These are phyloP conservation scores for Stromatinia cepivora DNA, from an alignment of 2,329 filamentous ascomycete species.

Conservation along the genomic window DNA sequence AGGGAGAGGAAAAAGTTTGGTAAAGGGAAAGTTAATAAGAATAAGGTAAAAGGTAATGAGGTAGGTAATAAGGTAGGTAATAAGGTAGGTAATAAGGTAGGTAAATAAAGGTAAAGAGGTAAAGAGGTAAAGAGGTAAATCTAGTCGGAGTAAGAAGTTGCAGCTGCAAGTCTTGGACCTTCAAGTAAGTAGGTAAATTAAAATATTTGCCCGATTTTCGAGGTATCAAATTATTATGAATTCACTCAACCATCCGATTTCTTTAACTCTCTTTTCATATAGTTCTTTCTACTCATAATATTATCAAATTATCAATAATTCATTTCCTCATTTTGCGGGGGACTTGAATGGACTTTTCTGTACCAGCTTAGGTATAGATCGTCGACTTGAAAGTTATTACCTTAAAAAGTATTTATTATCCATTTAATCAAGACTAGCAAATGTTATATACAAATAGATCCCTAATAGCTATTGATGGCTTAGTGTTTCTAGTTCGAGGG, in stretches of 20 bases:
- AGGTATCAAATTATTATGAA: background rate
- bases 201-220: background rate
- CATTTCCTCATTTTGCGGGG: too few species aligned
- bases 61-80: background rate
- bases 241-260: background rate
- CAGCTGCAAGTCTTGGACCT: conserved; percentile 9
- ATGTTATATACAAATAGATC: background rate
- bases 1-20: background rate
- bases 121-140: conserved; percentile 1
- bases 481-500: background rate
- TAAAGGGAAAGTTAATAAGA: background rate
- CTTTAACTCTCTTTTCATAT: background rate
- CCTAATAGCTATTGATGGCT: background rate
- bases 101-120: background rate
- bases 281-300: too few species aligned
- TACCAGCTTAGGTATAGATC: too few species aligned
- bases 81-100: background rate
- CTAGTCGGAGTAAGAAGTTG: conserved; percentile 13
- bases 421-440: background rate
- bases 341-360: too few species aligned
- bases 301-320: too few species aligned
- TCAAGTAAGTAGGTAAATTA: background rate
- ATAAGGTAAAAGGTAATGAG: background rate
- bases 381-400: background rate
- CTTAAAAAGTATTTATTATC: background rate